Evolutionary conservation across 768 basidiomycete genomes (phyloP).

Genomic region (Dacryopinax primogenitus): DNA sequence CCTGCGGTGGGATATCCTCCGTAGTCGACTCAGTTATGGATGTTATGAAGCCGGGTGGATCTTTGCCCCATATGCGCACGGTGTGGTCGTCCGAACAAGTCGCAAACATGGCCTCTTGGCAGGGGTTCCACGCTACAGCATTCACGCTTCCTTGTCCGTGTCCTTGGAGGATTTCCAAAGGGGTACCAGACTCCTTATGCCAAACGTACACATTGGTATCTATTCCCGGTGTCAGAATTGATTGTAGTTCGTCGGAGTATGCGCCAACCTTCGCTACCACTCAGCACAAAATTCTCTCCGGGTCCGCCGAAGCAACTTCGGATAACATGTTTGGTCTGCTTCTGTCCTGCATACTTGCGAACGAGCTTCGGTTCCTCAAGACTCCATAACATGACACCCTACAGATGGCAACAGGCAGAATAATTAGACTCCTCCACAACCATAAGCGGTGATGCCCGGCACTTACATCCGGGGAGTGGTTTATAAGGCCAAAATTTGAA

Average conservation of each 20-base stretch:
- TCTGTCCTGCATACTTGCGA: slow-evolving; percentile 76
- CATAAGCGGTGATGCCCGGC: background rate
- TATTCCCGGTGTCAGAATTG: slow-evolving; percentile 27
- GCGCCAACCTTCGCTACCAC: slow-evolving; percentile 82
- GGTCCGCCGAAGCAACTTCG: slow-evolving; percentile 88
- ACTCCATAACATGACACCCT: slow-evolving; percentile 89
- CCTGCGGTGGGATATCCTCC: background rate
- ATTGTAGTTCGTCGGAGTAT: background rate
- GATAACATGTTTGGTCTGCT: slow-evolving; percentile 71
- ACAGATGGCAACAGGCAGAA: slow-evolving; percentile 11
- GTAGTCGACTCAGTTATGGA: background rate
- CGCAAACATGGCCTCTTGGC: slow-evolving; percentile 82
- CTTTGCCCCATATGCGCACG: slow-evolving; percentile 67
- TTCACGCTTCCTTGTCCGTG: slow-evolving; percentile 88
- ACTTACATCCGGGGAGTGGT: slow-evolving; percentile 74
- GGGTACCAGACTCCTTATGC: slow-evolving; percentile 71
- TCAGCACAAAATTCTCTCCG: slow-evolving; percentile 76
- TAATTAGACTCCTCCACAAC: background rate
- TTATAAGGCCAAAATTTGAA: slow-evolving; percentile 76
- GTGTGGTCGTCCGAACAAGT: slow-evolving; percentile 89
- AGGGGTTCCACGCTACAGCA: slow-evolving; percentile 91
- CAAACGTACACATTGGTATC: slow-evolving; percentile 92
- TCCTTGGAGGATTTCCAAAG: slow-evolving; percentile 79
- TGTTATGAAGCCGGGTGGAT: slow-evolving; percentile 22
- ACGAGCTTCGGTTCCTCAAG: slow-evolving; percentile 49